phyloP scores from a whole-genome alignment of 1,284 basidiomycete genomes.

The Coniferiporia weirii region DNA sequence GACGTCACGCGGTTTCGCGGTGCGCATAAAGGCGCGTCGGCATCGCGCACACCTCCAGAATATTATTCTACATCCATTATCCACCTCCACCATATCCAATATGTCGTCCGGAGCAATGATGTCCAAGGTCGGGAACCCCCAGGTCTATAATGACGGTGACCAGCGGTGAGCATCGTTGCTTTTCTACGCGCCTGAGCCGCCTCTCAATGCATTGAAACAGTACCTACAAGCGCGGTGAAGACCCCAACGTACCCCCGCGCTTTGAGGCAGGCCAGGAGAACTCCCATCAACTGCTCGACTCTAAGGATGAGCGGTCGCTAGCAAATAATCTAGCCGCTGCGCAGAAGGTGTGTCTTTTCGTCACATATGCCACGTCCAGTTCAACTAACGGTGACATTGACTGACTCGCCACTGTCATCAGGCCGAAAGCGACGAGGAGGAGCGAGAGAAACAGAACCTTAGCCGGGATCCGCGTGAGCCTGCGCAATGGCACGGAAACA shows the following conservation, averaged over 20 bases:
- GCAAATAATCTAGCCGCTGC: constrained; percentile 34
- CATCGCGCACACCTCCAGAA: neutral
- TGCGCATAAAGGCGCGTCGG: neutral
- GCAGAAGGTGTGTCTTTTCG: constrained; percentile 11
- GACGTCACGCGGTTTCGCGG: neutral
- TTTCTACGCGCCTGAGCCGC: constrained; percentile 32
- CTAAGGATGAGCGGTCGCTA: constrained; percentile 39
- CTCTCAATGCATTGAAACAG: neutral
- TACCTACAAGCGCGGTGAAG: constrained; percentile 17
- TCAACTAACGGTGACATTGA: neutral
- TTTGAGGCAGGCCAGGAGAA: constrained; percentile 29
- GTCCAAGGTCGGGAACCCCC: constrained; percentile 41
- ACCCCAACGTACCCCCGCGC: constrained; percentile 22
- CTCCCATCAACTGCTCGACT: constrained; percentile 34
- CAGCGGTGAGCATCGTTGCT: constrained; percentile 9
- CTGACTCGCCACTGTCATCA: neutral
- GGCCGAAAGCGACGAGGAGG: constrained; percentile 18
- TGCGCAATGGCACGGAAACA: constrained; percentile 47
- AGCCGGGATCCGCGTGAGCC: constrained; percentile 37
- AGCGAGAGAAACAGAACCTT: constrained; percentile 26
- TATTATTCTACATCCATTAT: neutral
- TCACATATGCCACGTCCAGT: too few relatives aligned
- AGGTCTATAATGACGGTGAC: constrained; percentile 30
- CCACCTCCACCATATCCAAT: neutral
- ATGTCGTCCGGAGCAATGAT: constrained; percentile 36